Conservation (phyloP, 257 asterid species). For the Fraxinus quadrangulata region DNA sequence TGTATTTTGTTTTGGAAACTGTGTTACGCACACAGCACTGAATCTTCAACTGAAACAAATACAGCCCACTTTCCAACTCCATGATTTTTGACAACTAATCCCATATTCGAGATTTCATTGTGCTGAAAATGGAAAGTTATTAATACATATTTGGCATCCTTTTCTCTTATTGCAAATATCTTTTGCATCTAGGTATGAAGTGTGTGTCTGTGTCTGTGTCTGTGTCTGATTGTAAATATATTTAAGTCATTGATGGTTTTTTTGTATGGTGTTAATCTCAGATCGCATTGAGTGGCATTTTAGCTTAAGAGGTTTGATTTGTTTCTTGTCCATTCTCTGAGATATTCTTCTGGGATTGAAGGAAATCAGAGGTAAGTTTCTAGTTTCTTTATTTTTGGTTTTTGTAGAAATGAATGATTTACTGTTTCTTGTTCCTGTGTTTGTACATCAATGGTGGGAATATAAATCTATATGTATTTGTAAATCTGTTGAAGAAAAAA, state of each 20-base stretch:
- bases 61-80: slow-evolving; percentile 18
- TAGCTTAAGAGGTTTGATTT: slow-evolving; percentile 15
- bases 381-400: neutral
- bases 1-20: neutral
- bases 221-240: too few relatives aligned
- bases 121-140: slow-evolving; percentile 22
- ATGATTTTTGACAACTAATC: slow-evolving; percentile 20
- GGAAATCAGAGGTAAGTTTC: slow-evolving; percentile 25
- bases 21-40: slow-evolving; percentile 2
- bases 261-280: slow-evolving; percentile 16
- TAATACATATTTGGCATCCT: slow-evolving; percentile 26
- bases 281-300: slow-evolving; percentile 26
- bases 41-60: neutral
- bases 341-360: slow-evolving; percentile 19
- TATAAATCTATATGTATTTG: neutral
- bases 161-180: neutral
- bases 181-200: neutral
- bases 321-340: slow-evolving; percentile 17
- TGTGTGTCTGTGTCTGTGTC: neutral
- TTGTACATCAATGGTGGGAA: neutral
- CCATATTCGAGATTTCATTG: slow-evolving; percentile 20
- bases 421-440: neutral
- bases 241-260: slow-evolving; percentile 16
- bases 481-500: neutral
- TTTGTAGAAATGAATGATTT: neutral